These are phyloP conservation scores for Colletotrichum sansevieriae DNA, from an alignment of 2,329 filamentous ascomycete genomes.

Conservation along the genomic window DNA sequence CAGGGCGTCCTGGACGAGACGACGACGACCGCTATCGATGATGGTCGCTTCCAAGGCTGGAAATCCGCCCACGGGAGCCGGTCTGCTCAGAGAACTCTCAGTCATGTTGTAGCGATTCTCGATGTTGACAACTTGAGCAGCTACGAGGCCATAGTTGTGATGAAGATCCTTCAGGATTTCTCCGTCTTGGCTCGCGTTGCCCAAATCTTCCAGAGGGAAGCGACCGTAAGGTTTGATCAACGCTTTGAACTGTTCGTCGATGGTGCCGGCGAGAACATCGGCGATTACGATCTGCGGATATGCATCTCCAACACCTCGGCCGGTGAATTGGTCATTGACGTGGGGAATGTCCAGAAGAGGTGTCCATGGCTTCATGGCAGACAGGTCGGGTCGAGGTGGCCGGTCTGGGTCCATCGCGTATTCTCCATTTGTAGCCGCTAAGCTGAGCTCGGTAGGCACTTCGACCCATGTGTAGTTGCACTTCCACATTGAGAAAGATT, in stretches of 20 bases:
- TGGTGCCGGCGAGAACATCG: not conserved
- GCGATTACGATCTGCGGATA: not conserved
- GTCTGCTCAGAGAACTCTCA: not conserved
- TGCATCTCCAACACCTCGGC: not conserved
- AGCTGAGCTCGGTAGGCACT: too few species aligned
- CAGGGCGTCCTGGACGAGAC: not conserved
- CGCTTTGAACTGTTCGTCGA: not conserved
- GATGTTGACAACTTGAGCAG: not conserved
- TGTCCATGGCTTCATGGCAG: not conserved
- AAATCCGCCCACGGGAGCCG: not conserved
- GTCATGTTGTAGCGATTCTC: not conserved
- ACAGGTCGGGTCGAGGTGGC: not conserved
- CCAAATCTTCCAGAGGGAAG: not conserved
- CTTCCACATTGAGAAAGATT: too few species aligned
- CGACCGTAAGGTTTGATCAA: not conserved
- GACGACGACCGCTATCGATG: constrained; percentile 1
- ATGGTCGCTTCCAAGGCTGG: not conserved
- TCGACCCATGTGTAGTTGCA: too few species aligned
- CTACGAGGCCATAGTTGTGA: not conserved
- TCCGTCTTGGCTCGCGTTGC: not conserved
- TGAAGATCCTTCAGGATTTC: not conserved
- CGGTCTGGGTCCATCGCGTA: not conserved
- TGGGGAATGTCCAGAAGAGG: not conserved
- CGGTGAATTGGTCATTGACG: not conserved
- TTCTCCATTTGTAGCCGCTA: not conserved